Evolutionary conservation across 768 basidiomycete genomes (phyloP).

Genomic region (Tricholoma bakamatsutake): DNA sequence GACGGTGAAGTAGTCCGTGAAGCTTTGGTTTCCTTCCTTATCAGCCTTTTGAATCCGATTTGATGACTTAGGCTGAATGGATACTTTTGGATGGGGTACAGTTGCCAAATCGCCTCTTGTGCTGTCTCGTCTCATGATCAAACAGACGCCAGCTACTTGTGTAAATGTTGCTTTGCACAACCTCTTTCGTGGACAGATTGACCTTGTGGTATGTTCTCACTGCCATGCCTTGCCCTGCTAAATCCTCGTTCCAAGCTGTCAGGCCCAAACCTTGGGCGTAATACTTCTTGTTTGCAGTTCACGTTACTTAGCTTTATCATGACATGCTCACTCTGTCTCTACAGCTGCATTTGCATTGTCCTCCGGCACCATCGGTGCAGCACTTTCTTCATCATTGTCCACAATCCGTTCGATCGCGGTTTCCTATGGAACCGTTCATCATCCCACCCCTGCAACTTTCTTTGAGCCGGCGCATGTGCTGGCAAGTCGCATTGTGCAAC

Average conservation of each 20-base stretch:
- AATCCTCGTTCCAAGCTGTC: slow-evolving; percentile 49
- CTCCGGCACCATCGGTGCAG: slow-evolving; percentile 90
- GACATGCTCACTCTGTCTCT: slow-evolving; percentile 8
- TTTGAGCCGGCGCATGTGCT: slow-evolving; percentile 72
- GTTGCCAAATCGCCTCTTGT: slow-evolving; percentile 5
- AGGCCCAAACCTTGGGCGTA: slow-evolving; percentile 82
- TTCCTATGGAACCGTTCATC: slow-evolving; percentile 77
- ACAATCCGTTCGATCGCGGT: slow-evolving; percentile 75
- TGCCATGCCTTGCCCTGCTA: neutral
- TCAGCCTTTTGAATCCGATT: neutral
- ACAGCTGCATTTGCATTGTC: slow-evolving; percentile 83
- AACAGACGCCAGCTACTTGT: slow-evolving; percentile 85
- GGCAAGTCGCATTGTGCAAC: slow-evolving; percentile 56
- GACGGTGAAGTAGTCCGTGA: slow-evolving; percentile 60
- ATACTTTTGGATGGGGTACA: slow-evolving; percentile 80
- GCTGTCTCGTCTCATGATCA: slow-evolving; percentile 2
- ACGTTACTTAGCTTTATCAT: slow-evolving; percentile 1
- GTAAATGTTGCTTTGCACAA: slow-evolving; percentile 90
- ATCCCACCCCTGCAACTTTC: slow-evolving; percentile 55
- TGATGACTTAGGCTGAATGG: slow-evolving; percentile 63
- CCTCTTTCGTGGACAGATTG: slow-evolving; percentile 76
- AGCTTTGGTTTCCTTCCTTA: neutral
- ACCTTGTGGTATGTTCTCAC: slow-evolving; percentile 58
- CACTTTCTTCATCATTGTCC: slow-evolving; percentile 73
- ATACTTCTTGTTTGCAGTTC: slow-evolving; percentile 59